These are phyloP conservation scores for Evernia prunastri DNA, from an alignment of 495 filamentous ascomycete genomes.

Conservation along the genomic window DNA sequence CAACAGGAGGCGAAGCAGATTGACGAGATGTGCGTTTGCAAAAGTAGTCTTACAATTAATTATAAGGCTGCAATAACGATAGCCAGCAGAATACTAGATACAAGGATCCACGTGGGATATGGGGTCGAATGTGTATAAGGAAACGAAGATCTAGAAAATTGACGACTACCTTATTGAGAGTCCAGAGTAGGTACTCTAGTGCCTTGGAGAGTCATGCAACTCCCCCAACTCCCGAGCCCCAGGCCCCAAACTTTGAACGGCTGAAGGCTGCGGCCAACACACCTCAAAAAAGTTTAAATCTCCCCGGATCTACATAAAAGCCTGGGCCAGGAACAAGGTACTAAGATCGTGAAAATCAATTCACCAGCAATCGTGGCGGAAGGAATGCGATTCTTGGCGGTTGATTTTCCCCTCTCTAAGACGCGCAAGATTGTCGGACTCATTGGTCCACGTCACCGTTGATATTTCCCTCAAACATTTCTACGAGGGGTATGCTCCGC, in stretches of 20 bases:
- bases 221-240: no score
- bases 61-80: background rate
- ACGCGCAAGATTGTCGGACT: background rate
- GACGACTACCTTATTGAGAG: no score
- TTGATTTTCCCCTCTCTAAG: background rate
- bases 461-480: no score
- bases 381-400: background rate
- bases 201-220: background rate
- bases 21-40: background rate
- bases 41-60: background rate
- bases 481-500: no score
- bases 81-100: background rate
- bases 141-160: background rate
- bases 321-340: slow-evolving; percentile 3
- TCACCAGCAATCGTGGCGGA: background rate
- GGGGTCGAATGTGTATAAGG: background rate
- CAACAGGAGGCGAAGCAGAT: background rate
- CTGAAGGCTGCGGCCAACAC: background rate
- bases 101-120: background rate
- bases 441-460: no score
- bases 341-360: background rate
- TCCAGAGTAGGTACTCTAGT: no score
- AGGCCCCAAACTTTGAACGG: background rate
- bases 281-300: background rate
- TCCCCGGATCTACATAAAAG: slow-evolving; percentile 2